phyloP scores from a whole-genome alignment of 768 basidiomycete genomes.

The Hortiboletus campestris region DNA sequence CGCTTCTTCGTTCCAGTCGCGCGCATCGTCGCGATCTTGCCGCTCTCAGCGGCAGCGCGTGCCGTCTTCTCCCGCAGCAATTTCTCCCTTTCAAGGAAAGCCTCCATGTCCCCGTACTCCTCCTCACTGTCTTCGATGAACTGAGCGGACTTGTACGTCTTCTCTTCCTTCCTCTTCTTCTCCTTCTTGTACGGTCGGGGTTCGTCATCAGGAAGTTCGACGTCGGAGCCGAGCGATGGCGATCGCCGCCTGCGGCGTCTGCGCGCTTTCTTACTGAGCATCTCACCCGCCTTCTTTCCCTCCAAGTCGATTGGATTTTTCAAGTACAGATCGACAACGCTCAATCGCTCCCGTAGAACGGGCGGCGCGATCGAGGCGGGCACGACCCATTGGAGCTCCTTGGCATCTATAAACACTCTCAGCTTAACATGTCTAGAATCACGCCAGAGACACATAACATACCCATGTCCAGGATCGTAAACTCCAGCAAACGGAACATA shows the following conservation, averaged over 20 bases:
- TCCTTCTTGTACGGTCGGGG: constrained; percentile 38
- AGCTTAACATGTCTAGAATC: constrained; percentile 1
- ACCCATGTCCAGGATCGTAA: constrained; percentile 69
- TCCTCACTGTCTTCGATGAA: constrained; percentile 92
- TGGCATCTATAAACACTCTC: constrained; percentile 44
- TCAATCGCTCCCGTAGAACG: constrained; percentile 64
- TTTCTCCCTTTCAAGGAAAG: constrained; percentile 78
- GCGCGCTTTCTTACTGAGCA: constrained; percentile 64
- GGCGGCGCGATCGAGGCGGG: constrained; percentile 67
- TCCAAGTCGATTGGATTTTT: constrained; percentile 75
- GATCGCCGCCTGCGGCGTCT: constrained; percentile 52
- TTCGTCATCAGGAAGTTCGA: constrained; percentile 34
- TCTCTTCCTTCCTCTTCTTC: constrained; percentile 64
- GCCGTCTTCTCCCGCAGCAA: constrained; percentile 52
- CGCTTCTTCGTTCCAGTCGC: constrained; percentile 59
- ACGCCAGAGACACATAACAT: constrained; percentile 16
- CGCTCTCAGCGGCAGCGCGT: constrained; percentile 43
- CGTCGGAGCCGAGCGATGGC: constrained; percentile 46
- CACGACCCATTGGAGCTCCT: constrained; percentile 83
- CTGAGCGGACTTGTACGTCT: constrained; percentile 82
- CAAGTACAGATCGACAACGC: constrained; percentile 83
- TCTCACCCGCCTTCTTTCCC: constrained; percentile 69
- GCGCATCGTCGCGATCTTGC: constrained; percentile 42
- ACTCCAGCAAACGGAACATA: constrained; percentile 76
- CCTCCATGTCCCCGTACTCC: constrained; percentile 76